Base-by-base conservation (phyloP, 169 alveolate species). In the Toxoplasma gondii region DNA sequence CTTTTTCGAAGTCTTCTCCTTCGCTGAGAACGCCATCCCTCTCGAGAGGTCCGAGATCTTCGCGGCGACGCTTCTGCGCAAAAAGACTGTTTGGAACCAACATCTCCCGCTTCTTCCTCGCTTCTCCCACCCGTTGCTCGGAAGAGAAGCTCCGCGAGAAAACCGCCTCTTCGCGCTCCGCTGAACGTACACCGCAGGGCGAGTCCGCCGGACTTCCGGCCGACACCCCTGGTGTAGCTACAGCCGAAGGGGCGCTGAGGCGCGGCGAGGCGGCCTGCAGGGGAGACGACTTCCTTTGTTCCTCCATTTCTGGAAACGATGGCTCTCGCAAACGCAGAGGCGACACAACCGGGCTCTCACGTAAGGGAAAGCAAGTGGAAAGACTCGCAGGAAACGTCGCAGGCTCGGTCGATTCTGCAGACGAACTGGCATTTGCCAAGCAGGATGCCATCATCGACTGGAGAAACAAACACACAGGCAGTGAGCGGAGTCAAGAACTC, bases 371-470 rank as follows among this genome's bases (percentile, higher is more conserved):
- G 22, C 27, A 45, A 4, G 44, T 10, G n/a, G 49, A 78, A n/a
- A 45, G 86, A n/a, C 12, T 10, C 39, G 86, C 19, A 78, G 86
- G n/a, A 4, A 45, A 78, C 4, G 86, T 24, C 49, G 39, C 10
- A 22, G 45, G 2, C 86, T 78, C 86, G 2, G 31, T 4, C 39
- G 44, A 41, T 31, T 78, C 44, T 4, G 86, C 44, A 16, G 74
- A 7, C 24, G 74, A 4, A 16, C 34, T 31, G 22, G 86, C 86
- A 19, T 78, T 38, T 45, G 45, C 86, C 27, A 78, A 78, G 86
- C 86, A 78, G 22, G 86, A 19, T 1, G 86, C 86, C 39, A 78
- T 78, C n/a, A 16, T 19, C 86, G 86, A 17, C 86, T 78, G 86
- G 1, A 4, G n/a, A 69, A 4, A 34, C 7, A 69, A 4, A 4